Base-by-base conservation (phyloP, 352 stramenopile genomes). In the Stramenopiles sp. region DNA sequence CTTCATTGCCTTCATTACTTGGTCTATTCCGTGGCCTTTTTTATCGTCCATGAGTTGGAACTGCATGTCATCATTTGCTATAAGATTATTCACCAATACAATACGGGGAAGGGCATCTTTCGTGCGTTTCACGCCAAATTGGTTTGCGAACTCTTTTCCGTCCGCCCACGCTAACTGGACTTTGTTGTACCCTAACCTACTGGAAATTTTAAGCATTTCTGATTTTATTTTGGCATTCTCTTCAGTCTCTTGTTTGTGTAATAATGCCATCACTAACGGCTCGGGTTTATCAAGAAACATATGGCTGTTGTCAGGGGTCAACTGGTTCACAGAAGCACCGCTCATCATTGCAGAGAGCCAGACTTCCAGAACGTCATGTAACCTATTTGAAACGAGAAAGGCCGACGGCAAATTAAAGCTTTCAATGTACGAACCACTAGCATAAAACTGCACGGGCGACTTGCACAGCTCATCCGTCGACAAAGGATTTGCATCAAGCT, bases 281-380 rank as follows among this genome's bases (percentile, higher is more conserved):
- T 71, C 53, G 31, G 35, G 33, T 6, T 33, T 2, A 71, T 71
- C 53, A 4, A 71, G 12, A 71, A 71, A 71, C 35, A 33, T 71
- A 71, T 71, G 53, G 53, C 53, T 71, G 12, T 71, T 71, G 6
- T 71, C 53, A 35, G 53, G 53, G 33, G 53, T 71, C 2, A 71
- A 6, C 6, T 71, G 31, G 6, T 71, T 2, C 6, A 71, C 53
- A 2, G 35, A 71, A 2, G 35, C 6, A 6, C 53, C 12, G 35
- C n/a, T n/a, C n/a, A n/a, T n/a, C n/a, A n/a, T n/a, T n/a, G n/a
- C n/a, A n/a, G n/a, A n/a, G n/a, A n/a, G n/a, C n/a, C n/a, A n/a
- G n/a, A n/a, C n/a, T n/a, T n/a, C n/a, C n/a, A n/a, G n/a, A n/a
- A n/a, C n/a, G n/a, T n/a, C n/a, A n/a, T n/a, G n/a, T n/a, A n/a